phyloP scores from a whole-genome alignment of 2,329 filamentous ascomycete species.

The Aspergillus caelatus region DNA sequence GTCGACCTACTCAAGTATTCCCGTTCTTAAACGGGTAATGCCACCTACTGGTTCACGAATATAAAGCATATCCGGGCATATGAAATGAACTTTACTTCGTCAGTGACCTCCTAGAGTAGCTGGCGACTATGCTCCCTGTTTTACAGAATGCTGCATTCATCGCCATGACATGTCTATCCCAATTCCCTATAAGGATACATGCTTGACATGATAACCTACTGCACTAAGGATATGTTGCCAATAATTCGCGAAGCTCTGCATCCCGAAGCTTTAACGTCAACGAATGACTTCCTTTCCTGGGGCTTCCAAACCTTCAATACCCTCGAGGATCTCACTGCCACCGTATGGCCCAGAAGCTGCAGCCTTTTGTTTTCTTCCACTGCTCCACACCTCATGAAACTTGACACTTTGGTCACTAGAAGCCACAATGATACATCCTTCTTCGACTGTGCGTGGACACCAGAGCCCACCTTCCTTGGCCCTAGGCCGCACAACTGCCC shows the following conservation, averaged over 20 bases:
- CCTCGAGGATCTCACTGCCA: conserved; percentile 83
- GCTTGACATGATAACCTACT: neutral
- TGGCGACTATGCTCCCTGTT: too few species aligned
- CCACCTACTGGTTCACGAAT: too few species aligned
- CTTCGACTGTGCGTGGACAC: conserved; percentile 61
- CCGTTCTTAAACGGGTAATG: too few species aligned
- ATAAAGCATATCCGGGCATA: too few species aligned
- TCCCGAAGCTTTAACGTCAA: conserved; percentile 40
- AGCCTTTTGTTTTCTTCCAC: conserved; percentile 57
- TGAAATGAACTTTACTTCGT: too few species aligned
- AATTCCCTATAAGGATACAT: neutral
- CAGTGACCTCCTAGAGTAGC: too few species aligned
- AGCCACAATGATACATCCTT: conserved; percentile 87
- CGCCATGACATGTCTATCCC: neutral
- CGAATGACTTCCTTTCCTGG: conserved; percentile 64
- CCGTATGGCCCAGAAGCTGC: conserved; percentile 67
- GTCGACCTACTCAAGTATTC: too few species aligned
- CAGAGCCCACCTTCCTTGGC: conserved; percentile 58
- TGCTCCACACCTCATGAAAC: conserved; percentile 94
- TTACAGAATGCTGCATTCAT: too few species aligned
- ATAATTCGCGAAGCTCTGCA: neutral
- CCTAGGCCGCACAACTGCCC: conserved; percentile 32
- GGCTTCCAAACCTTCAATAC: conserved; percentile 73
- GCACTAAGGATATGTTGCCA: conserved; percentile 12
- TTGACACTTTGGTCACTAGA: conserved; percentile 90